A percentile compares a stretch with the other conserved stretches of the same genome.
These are phyloP conservation scores for Iris macrosiphon DNA, from an alignment of 106 monocot genomes.

Conservation along the genomic window DNA sequence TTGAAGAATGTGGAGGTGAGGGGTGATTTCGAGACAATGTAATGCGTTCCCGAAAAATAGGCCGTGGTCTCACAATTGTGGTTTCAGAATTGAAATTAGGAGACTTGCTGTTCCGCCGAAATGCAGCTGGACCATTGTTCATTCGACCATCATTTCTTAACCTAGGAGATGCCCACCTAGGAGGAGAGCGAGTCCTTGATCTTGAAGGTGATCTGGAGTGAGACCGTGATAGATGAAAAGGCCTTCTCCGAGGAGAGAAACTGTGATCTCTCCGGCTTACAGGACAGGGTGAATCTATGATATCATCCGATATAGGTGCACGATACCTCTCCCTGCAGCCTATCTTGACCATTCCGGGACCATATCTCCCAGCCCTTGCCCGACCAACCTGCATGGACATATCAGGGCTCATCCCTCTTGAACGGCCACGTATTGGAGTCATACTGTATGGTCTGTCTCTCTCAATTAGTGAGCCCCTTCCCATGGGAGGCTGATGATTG, in stretches of 20 bases:
- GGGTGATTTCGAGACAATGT: conserved; percentile 20
- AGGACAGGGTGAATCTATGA: conserved; percentile 9
- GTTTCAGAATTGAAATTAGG: conserved; percentile 20
- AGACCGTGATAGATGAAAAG: conserved; percentile 24
- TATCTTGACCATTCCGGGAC: conserved; percentile 8
- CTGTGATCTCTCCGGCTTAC: conserved; percentile 32
- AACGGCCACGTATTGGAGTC: conserved; percentile 4
- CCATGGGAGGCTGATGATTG: conserved; percentile 3
- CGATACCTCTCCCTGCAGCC: conserved; percentile 26
- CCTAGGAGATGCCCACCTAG: conserved; percentile 44
- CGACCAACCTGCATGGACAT: conserved; percentile 13
- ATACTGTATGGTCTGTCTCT: conserved; percentile 29
- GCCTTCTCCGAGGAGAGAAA: conserved; percentile 44
- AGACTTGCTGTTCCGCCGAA: conserved; percentile 29
- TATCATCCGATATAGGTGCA: conserved; percentile 17
- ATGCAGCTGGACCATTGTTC: conserved; percentile 16
- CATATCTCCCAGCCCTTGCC: conserved; percentile 29
- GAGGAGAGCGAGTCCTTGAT: conserved; percentile 71
- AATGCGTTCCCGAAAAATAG: conserved; percentile 25
- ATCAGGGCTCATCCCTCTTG: conserved; percentile 41
- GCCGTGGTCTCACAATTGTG: conserved; percentile 23
- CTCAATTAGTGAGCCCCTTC: conserved; percentile 37
- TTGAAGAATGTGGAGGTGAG: conserved; percentile 35
- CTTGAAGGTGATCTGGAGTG: conserved; percentile 56
- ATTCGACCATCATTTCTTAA: conserved; percentile 18